Conservation (phyloP, 805 yeast species). For the Candida morakotiae region DNA sequence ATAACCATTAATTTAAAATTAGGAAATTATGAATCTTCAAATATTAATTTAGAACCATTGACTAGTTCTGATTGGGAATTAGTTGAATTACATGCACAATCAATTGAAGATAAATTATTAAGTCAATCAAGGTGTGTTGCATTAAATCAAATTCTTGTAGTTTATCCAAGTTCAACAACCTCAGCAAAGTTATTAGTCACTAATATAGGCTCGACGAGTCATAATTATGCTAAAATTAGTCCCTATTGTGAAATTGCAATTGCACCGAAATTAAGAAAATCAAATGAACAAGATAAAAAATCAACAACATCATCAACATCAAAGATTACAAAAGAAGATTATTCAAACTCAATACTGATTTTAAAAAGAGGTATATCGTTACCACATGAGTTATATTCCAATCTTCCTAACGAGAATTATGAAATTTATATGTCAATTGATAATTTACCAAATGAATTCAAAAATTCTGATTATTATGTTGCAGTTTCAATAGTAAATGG, state of each 20-base stretch:
- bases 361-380: constrained; percentile 52
- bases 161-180: constrained; percentile 59
- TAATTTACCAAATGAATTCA: constrained; percentile 17
- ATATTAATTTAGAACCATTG: constrained; percentile 74
- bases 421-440: constrained; percentile 45
- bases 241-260: constrained; percentile 69
- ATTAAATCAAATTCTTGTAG: constrained; percentile 53
- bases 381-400: constrained; percentile 46
- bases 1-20: constrained; percentile 43
- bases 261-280: constrained; percentile 53
- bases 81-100: constrained; percentile 75
- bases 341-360: constrained; percentile 28
- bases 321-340: constrained; percentile 16
- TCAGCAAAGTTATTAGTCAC: constrained; percentile 57
- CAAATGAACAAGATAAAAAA: constrained; percentile 20
- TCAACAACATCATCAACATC: constrained; percentile 13
- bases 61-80: constrained; percentile 85
- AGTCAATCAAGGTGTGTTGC: constrained; percentile 79
- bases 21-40: constrained; percentile 48
- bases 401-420: constrained; percentile 21
- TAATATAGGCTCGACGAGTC: constrained; percentile 40
- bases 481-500: constrained; percentile 51
- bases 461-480: constrained; percentile 31
- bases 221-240: constrained; percentile 47
- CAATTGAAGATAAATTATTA: constrained; percentile 68